Conservation (phyloP, 2,329 filamentous ascomycete genomes). For the Trichoderma atroviride region DNA sequence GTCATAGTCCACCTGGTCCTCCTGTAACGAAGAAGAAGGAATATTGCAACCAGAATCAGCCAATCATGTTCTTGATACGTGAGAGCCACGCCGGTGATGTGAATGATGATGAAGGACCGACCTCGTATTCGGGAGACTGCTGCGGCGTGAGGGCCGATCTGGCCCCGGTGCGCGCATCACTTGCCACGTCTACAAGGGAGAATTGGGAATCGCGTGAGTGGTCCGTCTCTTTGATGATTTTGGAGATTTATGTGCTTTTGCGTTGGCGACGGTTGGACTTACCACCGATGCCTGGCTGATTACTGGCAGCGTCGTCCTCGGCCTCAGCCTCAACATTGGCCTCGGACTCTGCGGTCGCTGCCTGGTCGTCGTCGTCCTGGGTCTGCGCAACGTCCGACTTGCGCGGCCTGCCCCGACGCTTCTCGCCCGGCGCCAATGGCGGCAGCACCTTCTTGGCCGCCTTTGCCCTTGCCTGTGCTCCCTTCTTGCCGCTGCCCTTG, state of each 20-base stretch:
- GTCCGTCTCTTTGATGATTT: slow-evolving; percentile 7
- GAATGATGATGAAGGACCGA: slow-evolving; percentile 32
- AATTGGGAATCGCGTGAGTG: slow-evolving; percentile 21
- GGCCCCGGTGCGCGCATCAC: slow-evolving; percentile 9
- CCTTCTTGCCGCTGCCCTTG: slow-evolving; percentile 44
- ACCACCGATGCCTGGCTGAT: slow-evolving; percentile 19
- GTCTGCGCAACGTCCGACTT: slow-evolving; percentile 33
- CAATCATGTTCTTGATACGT: slow-evolving; percentile 33
- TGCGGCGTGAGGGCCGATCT: slow-evolving; percentile 20
- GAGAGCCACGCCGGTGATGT: slow-evolving; percentile 30
- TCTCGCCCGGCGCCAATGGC: slow-evolving; percentile 27
- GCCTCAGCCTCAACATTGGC: slow-evolving; percentile 30
- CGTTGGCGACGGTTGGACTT: slow-evolving; percentile 23
- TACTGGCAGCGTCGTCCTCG: slow-evolving; percentile 19
- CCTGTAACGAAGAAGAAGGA: slow-evolving; percentile 26
- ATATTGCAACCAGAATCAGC: slow-evolving; percentile 32
- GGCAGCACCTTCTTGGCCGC: slow-evolving; percentile 27
- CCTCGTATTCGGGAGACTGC: slow-evolving; percentile 33
- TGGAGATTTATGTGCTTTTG: background rate
- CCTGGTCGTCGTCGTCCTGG: slow-evolving; percentile 32
- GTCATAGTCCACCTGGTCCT: slow-evolving; percentile 30
- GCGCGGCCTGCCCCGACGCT: slow-evolving; percentile 38
- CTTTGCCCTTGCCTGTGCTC: slow-evolving; percentile 2
- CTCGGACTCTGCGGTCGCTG: slow-evolving; percentile 27
- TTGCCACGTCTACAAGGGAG: slow-evolving; percentile 17